These are phyloP conservation scores for Acacia crassicarpa DNA, from an alignment of 306 rosid genomes.

Conservation along the genomic window DNA sequence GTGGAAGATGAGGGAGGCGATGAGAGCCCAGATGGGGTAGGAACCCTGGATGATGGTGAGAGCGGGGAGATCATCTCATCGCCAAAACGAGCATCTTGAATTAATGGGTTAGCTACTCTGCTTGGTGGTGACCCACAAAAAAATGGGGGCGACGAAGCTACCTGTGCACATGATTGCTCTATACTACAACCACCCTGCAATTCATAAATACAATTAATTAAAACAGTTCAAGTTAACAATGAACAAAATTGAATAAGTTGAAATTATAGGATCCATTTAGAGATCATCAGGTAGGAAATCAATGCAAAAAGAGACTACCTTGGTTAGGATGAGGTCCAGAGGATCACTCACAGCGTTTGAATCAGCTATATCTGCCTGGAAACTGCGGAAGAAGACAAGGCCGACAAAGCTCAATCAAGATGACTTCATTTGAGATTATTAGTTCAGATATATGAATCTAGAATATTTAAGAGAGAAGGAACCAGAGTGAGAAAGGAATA, in stretches of 20 bases:
- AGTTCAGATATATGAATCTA: neutral
- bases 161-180: conserved; percentile 55
- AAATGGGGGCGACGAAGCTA: conserved; percentile 87
- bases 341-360: conserved; percentile 61
- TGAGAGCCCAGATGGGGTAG: conserved; percentile 42
- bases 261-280: neutral
- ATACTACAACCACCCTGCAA: conserved; percentile 60
- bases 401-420: neutral
- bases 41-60: conserved; percentile 46
- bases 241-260: neutral
- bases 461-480: neutral
- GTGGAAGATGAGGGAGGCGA: conserved; percentile 61
- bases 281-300: neutral
- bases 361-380: conserved; percentile 65
- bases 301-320: conserved; percentile 39
- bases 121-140: conserved; percentile 96
- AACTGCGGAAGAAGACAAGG: conserved; percentile 42
- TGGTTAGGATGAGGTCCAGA: conserved; percentile 68
- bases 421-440: neutral
- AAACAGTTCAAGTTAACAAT: neutral
- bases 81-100: conserved; percentile 90
- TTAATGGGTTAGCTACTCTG: conserved; percentile 93
- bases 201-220: neutral
- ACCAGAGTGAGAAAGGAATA: neutral
- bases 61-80: conserved; percentile 56